Evolutionary conservation across 2,329 filamentous ascomycete genomes (phyloP), one percentile per base, ranked within the genome.

Genomic region (Fusarium austroafricanum): DNA sequence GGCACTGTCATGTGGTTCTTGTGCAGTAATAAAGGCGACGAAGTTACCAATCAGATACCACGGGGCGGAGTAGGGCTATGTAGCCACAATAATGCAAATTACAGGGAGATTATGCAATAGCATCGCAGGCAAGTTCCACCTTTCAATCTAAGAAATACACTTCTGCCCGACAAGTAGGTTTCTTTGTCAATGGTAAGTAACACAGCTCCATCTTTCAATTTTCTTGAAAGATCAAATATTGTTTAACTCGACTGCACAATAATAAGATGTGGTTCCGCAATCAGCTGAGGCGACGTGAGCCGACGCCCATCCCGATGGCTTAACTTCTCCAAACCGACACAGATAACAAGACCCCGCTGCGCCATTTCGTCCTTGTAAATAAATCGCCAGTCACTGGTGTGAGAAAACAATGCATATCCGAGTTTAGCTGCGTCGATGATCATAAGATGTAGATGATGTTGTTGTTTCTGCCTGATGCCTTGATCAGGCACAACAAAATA

Each of bases 341-440:
- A 73, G 6, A 78, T 61, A 6, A 78, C 72, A 9, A 70, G 18
- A 12, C 7, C 6, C 21, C 23, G 40, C 1, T 51, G n/a, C 35
- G 55, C 29, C 17, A 4, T 14, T n/a, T n/a, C n/a, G 5, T 57
- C 31, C 21, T 29, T 40, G 51, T 74, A 75, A 3, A 74, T 54
- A 38, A 81, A 78, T 6, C 61, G 60, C 73, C 78, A 81, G 37
- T 82, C 80, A 8, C 74, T 72, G 1, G 80, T 80, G 51, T 83
- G 81, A 5, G 81, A 83, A 33, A 83, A 71, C 4, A 83, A 50
- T n/a, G 79, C 53, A 56, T 82, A 82, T 10, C 81, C 82, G 28
- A 83, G 73, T 49, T 76, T 79, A 17, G 79, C 72, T 38, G 77
- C 79, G 68, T 82, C 80, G 7, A 75, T 55, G 20, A 82, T 77